phyloP scores from a whole-genome alignment of 495 filamentous ascomycete species.

The Penicillium robsamsonii region DNA sequence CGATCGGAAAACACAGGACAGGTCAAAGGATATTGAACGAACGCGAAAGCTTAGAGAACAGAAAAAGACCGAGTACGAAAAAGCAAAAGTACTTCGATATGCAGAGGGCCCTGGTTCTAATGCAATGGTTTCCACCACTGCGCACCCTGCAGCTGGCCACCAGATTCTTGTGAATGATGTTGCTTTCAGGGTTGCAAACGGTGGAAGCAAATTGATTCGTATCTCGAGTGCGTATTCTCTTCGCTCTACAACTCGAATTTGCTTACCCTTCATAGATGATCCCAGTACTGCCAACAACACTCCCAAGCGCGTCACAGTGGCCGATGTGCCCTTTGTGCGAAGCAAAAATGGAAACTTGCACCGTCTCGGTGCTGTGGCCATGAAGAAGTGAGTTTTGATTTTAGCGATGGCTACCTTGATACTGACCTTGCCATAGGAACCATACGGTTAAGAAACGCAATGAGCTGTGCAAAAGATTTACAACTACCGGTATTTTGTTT shows the following conservation, averaged over 20 bases:
- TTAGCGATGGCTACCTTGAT: not conserved
- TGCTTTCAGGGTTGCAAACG: slow-evolving; percentile 69
- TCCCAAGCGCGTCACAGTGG: slow-evolving; percentile 74
- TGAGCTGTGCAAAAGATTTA: slow-evolving; percentile 84
- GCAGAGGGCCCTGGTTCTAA: slow-evolving; percentile 43
- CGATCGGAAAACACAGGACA: slow-evolving; percentile 68
- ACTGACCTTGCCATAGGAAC: slow-evolving; percentile 37
- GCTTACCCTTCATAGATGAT: slow-evolving; percentile 58
- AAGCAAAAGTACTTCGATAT: slow-evolving; percentile 52
- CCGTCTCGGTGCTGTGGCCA: slow-evolving; percentile 52
- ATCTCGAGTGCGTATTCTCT: slow-evolving; percentile 59
- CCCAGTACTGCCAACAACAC: slow-evolving; percentile 64
- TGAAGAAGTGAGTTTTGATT: slow-evolving; percentile 37
- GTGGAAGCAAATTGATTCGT: slow-evolving; percentile 82
- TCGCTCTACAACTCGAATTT: slow-evolving; percentile 18
- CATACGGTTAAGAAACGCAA: slow-evolving; percentile 61
- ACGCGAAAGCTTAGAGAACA: slow-evolving; percentile 60
- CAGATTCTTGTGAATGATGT: slow-evolving; percentile 75
- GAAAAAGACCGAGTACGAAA: slow-evolving; percentile 60
- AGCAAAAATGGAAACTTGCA: slow-evolving; percentile 92
- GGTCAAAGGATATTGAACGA: slow-evolving; percentile 71
- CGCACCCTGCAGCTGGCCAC: slow-evolving; percentile 45
- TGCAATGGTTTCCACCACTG: slow-evolving; percentile 32
- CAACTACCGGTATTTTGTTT: slow-evolving; percentile 76
- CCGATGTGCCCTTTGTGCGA: slow-evolving; percentile 81